Evolutionary conservation across 805 yeast genomes (phyloP).

Genomic region (Saturnispora serradocipensis): DNA sequence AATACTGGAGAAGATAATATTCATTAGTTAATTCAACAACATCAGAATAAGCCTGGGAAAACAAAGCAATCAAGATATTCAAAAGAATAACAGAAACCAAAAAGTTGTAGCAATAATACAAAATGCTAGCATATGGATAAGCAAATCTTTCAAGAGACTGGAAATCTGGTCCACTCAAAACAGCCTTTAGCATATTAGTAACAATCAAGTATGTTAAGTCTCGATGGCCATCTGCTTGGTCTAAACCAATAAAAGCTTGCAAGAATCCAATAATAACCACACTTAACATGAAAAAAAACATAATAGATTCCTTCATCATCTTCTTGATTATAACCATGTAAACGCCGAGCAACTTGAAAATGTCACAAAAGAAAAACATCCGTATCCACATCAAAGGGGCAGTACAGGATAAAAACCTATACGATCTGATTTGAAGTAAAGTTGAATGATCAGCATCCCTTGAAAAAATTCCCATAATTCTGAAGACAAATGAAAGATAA

Average conservation of each 20-base stretch:
- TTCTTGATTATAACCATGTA: slow-evolving; percentile 78
- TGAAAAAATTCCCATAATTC: slow-evolving; percentile 37
- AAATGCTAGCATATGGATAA: slow-evolving; percentile 75
- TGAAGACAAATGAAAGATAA: slow-evolving; percentile 41
- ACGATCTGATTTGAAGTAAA: slow-evolving; percentile 33
- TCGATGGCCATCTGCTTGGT: slow-evolving; percentile 76
- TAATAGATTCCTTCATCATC: slow-evolving; percentile 80
- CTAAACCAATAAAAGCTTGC: slow-evolving; percentile 82
- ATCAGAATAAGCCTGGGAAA: slow-evolving; percentile 73
- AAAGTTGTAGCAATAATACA: slow-evolving; percentile 72
- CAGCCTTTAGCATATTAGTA: slow-evolving; percentile 56
- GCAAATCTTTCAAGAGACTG: slow-evolving; percentile 62
- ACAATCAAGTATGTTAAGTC: slow-evolving; percentile 63
- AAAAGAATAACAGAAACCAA: slow-evolving; percentile 65
- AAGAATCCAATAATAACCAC: slow-evolving; percentile 72
- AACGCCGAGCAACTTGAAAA: slow-evolving; percentile 75
- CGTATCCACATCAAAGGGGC: slow-evolving; percentile 87
- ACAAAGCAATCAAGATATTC: slow-evolving; percentile 77
- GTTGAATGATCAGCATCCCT: slow-evolving; percentile 19
- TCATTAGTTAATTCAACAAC: slow-evolving; percentile 77
- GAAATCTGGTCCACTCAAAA: slow-evolving; percentile 69
- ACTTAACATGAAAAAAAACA: slow-evolving; percentile 65
- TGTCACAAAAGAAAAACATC: slow-evolving; percentile 64
- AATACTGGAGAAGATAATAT: slow-evolving; percentile 76
- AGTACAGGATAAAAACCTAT: slow-evolving; percentile 64